Base-by-base conservation (phyloP, 2,329 filamentous ascomycete genomes). In the Beauveria caledonica region DNA sequence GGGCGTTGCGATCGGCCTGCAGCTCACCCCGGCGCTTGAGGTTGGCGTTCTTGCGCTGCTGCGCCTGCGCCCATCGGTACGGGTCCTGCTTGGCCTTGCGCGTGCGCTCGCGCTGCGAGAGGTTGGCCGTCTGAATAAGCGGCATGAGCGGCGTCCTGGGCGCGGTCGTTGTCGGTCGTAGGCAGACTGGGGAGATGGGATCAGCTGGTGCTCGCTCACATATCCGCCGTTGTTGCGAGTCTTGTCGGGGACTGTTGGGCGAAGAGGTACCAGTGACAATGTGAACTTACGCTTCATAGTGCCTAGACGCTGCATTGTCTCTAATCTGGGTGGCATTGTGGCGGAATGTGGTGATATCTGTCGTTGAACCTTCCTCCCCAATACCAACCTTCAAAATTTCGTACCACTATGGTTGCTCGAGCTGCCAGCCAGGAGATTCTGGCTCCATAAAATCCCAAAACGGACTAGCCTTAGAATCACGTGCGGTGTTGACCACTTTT, bases 31-130 rank as follows among this genome's bases (percentile, higher is more conserved):
- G 90, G 56, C 90, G 86, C 69, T 88, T 83, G 50, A 93, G 72
- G 70, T 96, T 96, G 65, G 88, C 90, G 11, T 88, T 85, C 74
- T 93, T 96, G 63, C 90, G 87, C 71, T 92, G 90, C 68, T 88
- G 84, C 36, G 90, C 86, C 74, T 95, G 90, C 3, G 88, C 88
- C 74, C 88, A 84, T 62, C 87, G 81, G 71, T 95, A 97, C 0
- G 92, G 92, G 68, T 97, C 91, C 70, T 85, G 83, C 71, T 88
- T 86, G 62, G 82, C 83, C 64, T 83, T 80, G 62, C 83, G 81
- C 71, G 86, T 86, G 75, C 83, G 83, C 65, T 89, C 83, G 65
- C 84, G 80, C 56, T 76, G 76, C 44, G 85, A 84, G 23, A 86
- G 71, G 66, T 83, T 84, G 54, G 88, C 87, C 63, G 84, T 83